Evolutionary conservation across 2,329 filamentous ascomycete genomes (phyloP).

Genomic region (Plectosphaerella plurivora): DNA sequence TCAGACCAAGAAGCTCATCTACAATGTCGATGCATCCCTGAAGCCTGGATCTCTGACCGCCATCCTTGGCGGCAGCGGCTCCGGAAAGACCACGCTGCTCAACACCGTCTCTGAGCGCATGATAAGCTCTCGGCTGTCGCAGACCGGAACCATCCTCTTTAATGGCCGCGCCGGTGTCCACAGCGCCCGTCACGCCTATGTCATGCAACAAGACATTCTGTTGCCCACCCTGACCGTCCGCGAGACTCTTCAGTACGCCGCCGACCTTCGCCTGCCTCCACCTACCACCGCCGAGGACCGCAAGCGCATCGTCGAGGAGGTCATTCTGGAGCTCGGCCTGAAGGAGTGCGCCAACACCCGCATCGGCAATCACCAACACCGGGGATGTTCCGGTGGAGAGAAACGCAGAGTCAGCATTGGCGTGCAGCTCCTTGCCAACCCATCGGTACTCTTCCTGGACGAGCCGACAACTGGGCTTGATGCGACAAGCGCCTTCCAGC

Average conservation of each 20-base stretch:
- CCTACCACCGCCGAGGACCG: conserved; percentile 56
- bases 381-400: conserved; percentile 75
- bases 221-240: conserved; percentile 70
- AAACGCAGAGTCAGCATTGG: conserved; percentile 74
- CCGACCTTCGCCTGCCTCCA: conserved; percentile 64
- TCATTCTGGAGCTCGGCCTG: conserved; percentile 69
- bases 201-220: conserved; percentile 73
- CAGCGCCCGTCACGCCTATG: conserved; percentile 60
- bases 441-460: conserved; percentile 72
- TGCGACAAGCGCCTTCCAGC: conserved; percentile 70
- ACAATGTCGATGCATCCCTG: conserved; percentile 60
- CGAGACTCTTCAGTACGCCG: conserved; percentile 70
- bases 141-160: conserved; percentile 55
- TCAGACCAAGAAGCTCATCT: conserved; percentile 49
- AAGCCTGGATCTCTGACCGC: conserved; percentile 65
- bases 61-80: conserved; percentile 71
- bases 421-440: conserved; percentile 74
- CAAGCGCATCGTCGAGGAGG: conserved; percentile 64
- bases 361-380: conserved; percentile 66
- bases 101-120: conserved; percentile 70
- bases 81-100: conserved; percentile 67
- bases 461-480: conserved; percentile 77
- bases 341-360: conserved; percentile 74
- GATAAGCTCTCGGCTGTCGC: conserved; percentile 44
- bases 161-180: conserved; percentile 53